Percentiles rank a stretch among this genome's conserved stretches.
Conservation (phyloP, 2,329 filamentous ascomycete genomes). For the Penicillium thymicola region DNA sequence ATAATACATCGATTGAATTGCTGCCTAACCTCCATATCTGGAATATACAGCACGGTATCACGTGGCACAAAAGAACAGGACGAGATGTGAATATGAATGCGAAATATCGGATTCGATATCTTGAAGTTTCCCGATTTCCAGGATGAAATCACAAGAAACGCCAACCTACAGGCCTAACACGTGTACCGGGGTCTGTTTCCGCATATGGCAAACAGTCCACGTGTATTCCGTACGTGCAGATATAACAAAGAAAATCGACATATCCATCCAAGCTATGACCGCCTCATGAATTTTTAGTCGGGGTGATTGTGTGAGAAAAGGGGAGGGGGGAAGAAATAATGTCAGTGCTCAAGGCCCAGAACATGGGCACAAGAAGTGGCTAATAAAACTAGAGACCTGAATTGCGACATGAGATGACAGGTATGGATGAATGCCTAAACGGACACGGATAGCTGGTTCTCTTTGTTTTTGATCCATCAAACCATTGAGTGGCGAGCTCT, state of each 20-base stretch:
- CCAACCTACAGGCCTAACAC: conserved; percentile 1
- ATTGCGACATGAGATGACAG: background rate
- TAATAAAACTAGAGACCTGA: background rate
- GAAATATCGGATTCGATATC: background rate
- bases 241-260: conserved; percentile 4
- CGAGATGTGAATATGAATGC: background rate
- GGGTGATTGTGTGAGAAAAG: too few relatives aligned
- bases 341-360: background rate
- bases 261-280: background rate
- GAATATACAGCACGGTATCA: too few relatives aligned
- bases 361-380: background rate
- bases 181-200: conserved; percentile 1
- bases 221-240: background rate
- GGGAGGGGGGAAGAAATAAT: background rate
- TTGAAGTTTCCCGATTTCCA: background rate
- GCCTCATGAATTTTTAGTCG: background rate
- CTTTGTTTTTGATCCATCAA: background rate
- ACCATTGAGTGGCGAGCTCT: conserved; percentile 60
- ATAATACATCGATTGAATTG: background rate
- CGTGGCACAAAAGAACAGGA: background rate
- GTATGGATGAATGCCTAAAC: background rate
- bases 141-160: background rate
- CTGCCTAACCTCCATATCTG: background rate
- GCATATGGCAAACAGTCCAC: background rate
- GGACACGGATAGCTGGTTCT: background rate